Base-by-base conservation (phyloP, 2,329 filamentous ascomycete species). In the Ilyonectria destructans region DNA sequence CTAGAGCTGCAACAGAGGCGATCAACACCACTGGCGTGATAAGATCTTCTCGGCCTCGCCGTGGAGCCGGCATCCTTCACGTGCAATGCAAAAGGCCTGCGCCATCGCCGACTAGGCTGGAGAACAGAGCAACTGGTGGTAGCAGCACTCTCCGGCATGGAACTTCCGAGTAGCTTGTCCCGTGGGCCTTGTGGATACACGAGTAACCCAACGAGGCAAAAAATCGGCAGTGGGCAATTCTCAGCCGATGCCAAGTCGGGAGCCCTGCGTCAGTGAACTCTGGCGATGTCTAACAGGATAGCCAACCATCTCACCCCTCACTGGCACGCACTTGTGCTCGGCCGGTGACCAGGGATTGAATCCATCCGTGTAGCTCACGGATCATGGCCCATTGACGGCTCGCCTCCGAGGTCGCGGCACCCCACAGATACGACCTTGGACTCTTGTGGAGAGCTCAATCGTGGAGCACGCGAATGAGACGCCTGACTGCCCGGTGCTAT, bases 201-300 rank as follows among this genome's bases (percentile, higher is more conserved):
- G 66, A 54, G 31, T 10, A 19, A 26, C 71, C 69, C 51, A 71
- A 74, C 59, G 23, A n/a, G 69, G 71, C 45, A 74, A 71, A 46
- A 63, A 63, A 74, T 72, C 65, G 65, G 62, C 72, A 26, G 26
- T 19, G 23, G 17, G 4, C 10, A 15, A 51, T 43, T 60, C 19
- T 54, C 55, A 19, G 48, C 35, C 10, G 49, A 62, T 66, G 26
- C 40, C 21, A 8, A 26, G 46, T 17, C 46, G 13, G 21, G 26
- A 33, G 45, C 49, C 57, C 63, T 65, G 57, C 71, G 63, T 71
- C 51, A 57, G 52, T 52, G 45, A 49, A 40, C 37, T 65, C 37
- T 57, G 52, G 55, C 68, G 65, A 49, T 43, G 55, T 48, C 45
- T 23, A 35, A 26, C 9, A 9, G 19, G 54, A 46, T 43, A 37